Evolutionary conservation across 2,329 filamentous ascomycete species (phyloP).

Genomic region (Endothia cerciana): DNA sequence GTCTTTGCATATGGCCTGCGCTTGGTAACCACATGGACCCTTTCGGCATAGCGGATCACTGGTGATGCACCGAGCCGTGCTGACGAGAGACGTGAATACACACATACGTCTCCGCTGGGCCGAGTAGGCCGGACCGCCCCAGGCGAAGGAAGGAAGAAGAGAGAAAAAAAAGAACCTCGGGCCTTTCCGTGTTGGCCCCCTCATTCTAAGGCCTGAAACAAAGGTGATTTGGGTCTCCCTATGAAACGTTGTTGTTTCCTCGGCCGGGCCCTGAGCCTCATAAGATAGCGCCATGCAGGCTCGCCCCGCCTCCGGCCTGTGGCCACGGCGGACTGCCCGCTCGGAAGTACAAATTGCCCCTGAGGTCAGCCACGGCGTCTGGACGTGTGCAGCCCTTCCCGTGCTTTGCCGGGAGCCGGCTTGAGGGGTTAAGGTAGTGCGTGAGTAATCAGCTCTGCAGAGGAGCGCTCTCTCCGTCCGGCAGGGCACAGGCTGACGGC

Average conservation of each 20-base stretch:
- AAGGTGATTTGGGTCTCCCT: no score
- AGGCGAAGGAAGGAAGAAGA: no score
- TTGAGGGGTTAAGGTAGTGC: neutral
- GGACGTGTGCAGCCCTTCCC: neutral
- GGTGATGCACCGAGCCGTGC: neutral
- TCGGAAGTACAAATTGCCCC: neutral
- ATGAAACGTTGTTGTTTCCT: no score
- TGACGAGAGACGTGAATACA: neutral
- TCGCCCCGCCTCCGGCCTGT: no score
- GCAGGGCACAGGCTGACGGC: neutral
- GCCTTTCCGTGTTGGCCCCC: no score
- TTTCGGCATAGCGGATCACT: neutral
- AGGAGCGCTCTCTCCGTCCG: neutral
- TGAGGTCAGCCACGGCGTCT: neutral
- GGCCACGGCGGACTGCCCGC: neutral
- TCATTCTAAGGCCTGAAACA: no score
- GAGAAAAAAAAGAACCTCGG: no score
- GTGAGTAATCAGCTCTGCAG: neutral
- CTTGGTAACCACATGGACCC: neutral
- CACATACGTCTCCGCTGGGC: no score
- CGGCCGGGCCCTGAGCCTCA: neutral
- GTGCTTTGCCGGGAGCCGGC: neutral
- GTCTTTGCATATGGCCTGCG: neutral
- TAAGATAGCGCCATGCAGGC: neutral
- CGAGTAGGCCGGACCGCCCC: no score